Evolutionary conservation across 2,329 filamentous ascomycete genomes (phyloP).

Genomic region (Byssochlamys sp.): DNA sequence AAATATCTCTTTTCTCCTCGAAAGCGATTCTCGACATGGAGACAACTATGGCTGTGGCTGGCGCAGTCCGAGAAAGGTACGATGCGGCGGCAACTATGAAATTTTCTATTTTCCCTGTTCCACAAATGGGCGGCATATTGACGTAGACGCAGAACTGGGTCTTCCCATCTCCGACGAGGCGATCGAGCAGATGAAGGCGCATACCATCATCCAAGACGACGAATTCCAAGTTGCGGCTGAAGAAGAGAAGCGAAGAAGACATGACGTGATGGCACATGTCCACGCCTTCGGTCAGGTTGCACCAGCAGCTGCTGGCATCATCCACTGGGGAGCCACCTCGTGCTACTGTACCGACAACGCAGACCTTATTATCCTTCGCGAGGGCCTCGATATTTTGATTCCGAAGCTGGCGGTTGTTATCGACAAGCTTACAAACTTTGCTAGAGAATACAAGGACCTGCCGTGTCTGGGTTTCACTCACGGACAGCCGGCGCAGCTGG

Average conservation of each 20-base stretch:
- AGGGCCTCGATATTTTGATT: constrained; percentile 65
- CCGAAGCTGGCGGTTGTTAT: constrained; percentile 73
- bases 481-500: constrained; percentile 48
- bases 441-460: constrained; percentile 60
- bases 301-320: constrained; percentile 70
- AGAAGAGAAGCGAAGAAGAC: constrained; percentile 56
- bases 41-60: constrained; percentile 74
- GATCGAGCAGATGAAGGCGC: constrained; percentile 64
- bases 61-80: constrained; percentile 63
- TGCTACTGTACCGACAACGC: constrained; percentile 55
- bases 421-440: constrained; percentile 62
- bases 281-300: constrained; percentile 60
- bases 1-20: constrained; percentile 68
- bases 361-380: constrained; percentile 66
- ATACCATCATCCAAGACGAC: constrained; percentile 64
- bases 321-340: constrained; percentile 63
- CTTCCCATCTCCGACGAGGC: constrained; percentile 65
- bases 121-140: constrained; percentile 2
- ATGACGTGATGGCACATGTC: constrained; percentile 2
- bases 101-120: neutral
- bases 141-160: constrained; percentile 51
- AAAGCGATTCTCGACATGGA: constrained; percentile 67
- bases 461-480: constrained; percentile 72
- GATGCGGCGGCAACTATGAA: neutral
- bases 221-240: constrained; percentile 65